Conservation (phyloP, 2,329 filamentous ascomycete genomes). For the Penicillium sp. region DNA sequence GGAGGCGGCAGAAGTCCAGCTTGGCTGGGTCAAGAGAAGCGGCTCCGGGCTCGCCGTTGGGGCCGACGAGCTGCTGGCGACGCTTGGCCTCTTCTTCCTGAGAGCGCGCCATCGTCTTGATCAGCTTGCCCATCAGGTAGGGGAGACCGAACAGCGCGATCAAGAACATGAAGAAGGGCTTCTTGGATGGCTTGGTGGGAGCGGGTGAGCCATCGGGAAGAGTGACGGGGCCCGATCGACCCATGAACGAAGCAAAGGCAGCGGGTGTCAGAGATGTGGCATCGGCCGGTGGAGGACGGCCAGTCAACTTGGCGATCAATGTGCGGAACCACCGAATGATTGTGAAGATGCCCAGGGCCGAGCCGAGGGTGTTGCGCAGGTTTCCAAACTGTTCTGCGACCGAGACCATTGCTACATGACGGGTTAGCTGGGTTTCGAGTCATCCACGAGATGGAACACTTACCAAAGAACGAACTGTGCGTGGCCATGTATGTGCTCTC, state of each 20-base stretch:
- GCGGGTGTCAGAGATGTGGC: constrained; percentile 84
- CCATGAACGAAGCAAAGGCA: constrained; percentile 87
- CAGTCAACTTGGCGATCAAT: constrained; percentile 87
- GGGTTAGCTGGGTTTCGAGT: constrained; percentile 16
- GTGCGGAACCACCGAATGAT: constrained; percentile 93
- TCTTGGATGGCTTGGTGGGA: constrained; percentile 78
- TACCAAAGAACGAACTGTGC: constrained; percentile 97
- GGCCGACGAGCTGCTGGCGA: constrained; percentile 54
- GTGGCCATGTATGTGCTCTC: constrained; percentile 99
- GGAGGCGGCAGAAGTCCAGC: constrained; percentile 91
- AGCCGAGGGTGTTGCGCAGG: constrained; percentile 88
- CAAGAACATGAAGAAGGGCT: constrained; percentile 94
- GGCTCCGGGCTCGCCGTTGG: constrained; percentile 48
- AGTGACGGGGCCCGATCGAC: constrained; percentile 49
- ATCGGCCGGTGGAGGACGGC: constrained; percentile 84
- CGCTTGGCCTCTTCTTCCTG: constrained; percentile 74
- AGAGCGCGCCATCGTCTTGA: constrained; percentile 76
- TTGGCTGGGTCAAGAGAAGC: constrained; percentile 77
- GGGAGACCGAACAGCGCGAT: constrained; percentile 92
- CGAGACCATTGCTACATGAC: constrained; percentile 82
- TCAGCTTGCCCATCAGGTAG: constrained; percentile 96
- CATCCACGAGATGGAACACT: constrained; percentile 34
- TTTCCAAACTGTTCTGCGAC: constrained; percentile 97
- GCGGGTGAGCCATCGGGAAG: constrained; percentile 68
- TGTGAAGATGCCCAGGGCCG: constrained; percentile 92